Conservation (phyloP, 441 rosid species). For the Cnidoscolus chayamansa region DNA sequence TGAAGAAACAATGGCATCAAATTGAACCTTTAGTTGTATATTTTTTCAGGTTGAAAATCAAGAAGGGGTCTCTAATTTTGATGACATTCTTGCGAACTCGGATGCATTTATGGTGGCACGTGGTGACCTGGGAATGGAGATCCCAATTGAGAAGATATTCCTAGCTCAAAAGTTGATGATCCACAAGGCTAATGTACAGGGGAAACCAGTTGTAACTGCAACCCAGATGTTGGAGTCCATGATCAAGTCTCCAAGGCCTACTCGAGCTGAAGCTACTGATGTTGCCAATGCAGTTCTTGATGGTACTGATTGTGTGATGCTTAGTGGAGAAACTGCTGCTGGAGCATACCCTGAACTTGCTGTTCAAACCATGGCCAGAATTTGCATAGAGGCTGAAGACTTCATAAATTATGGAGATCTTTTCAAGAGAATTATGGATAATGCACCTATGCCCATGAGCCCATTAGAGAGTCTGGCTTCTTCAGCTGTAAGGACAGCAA, state of each 20-base stretch:
- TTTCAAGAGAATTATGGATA: constrained; percentile 69
- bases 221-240: constrained; percentile 98
- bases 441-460: constrained; percentile 84
- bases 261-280: constrained; percentile 95
- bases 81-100: constrained; percentile 72
- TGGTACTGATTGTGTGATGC: constrained; percentile 96
- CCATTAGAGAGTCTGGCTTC: constrained; percentile 88
- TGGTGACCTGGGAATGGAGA: constrained; percentile 98
- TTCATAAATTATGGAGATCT: constrained; percentile 69
- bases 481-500: constrained; percentile 88
- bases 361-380: constrained; percentile 82
- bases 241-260: constrained; percentile 99
- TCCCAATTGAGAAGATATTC: constrained; percentile 92
- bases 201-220: constrained; percentile 95
- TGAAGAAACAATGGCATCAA: neutral
- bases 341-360: constrained; percentile 93
- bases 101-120: constrained; percentile 97
- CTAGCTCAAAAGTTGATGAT: constrained; percentile 96
- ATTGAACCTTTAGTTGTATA: neutral
- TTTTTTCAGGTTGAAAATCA: constrained; percentile 81
- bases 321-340: constrained; percentile 97
- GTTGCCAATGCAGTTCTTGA: constrained; percentile 97
- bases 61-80: constrained; percentile 92
- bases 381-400: constrained; percentile 89
- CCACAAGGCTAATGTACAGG: constrained; percentile 78